Percentiles rank a stretch among this genome's conserved stretches.
Evolutionary conservation across 164 flowering plant genomes (phyloP).

Genomic region (Warburgia ugandensis): DNA sequence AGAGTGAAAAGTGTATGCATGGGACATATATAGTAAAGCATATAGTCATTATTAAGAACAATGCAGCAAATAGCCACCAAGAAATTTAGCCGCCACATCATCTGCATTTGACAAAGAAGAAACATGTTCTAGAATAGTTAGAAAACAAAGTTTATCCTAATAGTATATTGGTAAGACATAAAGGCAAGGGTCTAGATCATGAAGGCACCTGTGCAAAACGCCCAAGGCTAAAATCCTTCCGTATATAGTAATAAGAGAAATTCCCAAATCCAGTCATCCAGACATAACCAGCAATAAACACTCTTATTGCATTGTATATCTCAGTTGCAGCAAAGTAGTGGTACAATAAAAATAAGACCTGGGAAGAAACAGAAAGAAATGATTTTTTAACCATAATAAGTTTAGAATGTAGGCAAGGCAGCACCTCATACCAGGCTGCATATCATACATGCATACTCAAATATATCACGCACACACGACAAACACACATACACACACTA

Average conservation of each 20-base stretch:
- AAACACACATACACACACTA: too few relatives aligned
- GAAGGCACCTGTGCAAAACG: constrained; percentile 82
- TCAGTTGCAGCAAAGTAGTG: constrained; percentile 98
- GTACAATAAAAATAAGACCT: constrained; percentile 95
- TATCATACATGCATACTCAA: too few relatives aligned
- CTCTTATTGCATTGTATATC: constrained; percentile 92
- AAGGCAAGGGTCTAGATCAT: too few relatives aligned
- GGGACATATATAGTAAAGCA: constrained; percentile 93
- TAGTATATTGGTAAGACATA: too few relatives aligned
- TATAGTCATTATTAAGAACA: constrained; percentile 85
- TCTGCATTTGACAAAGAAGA: constrained; percentile 44
- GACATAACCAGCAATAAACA: constrained; percentile 97
- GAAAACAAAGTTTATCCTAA: too few relatives aligned
- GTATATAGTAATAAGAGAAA: constrained; percentile 90
- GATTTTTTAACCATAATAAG: neutral
- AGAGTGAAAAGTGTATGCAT: constrained; percentile 97
- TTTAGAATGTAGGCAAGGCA: too few relatives aligned
- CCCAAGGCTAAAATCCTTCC: constrained; percentile 86
- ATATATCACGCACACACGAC: too few relatives aligned
- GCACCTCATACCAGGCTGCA: too few relatives aligned
- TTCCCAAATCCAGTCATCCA: constrained; percentile 99
- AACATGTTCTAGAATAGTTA: too few relatives aligned
- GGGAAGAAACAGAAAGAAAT: constrained; percentile 11
- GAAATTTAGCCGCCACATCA: constrained; percentile 99
- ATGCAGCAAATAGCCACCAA: constrained; percentile 83